Evolutionary conservation across 257 asterid genomes (phyloP).

Genomic region (Verbena officinalis): DNA sequence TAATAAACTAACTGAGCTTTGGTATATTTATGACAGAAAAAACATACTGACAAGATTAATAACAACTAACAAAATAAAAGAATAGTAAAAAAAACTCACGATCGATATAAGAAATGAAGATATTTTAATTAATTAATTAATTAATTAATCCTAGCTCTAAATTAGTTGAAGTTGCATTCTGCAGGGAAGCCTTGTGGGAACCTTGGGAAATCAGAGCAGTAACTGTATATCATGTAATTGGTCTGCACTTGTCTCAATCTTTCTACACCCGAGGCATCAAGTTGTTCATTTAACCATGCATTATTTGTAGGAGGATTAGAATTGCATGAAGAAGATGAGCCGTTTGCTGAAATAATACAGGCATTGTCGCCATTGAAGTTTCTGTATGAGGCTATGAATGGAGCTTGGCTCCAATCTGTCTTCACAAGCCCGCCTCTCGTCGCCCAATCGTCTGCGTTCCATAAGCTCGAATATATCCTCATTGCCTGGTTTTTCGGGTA

Average conservation of each 20-base stretch:
- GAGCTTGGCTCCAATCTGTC: slow-evolving; percentile 40
- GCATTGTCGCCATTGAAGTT: slow-evolving; percentile 32
- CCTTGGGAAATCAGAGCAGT: slow-evolving; percentile 44
- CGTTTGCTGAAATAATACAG: slow-evolving; percentile 29
- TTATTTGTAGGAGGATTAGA: neutral
- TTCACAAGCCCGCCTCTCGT: slow-evolving; percentile 46
- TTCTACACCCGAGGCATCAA: slow-evolving; percentile 36
- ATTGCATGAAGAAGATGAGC: slow-evolving; percentile 36
- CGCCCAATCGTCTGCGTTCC: slow-evolving; percentile 49
- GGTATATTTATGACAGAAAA: too few species aligned
- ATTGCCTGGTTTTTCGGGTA: slow-evolving; percentile 39
- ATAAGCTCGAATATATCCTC: slow-evolving; percentile 40
- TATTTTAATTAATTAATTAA: too few species aligned
- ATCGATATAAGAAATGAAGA: too few species aligned
- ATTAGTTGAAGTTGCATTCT: slow-evolving; percentile 31
- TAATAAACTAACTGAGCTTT: too few species aligned
- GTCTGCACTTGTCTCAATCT: slow-evolving; percentile 41
- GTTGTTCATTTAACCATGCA: slow-evolving; percentile 38
- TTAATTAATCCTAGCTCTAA: too few species aligned
- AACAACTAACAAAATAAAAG: too few species aligned
- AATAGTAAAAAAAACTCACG: too few species aligned
- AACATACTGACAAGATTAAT: too few species aligned
- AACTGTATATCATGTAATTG: slow-evolving; percentile 46
- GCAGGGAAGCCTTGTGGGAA: slow-evolving; percentile 48
- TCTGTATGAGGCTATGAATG: slow-evolving; percentile 41